Percentiles rank a stretch among this genome's conserved stretches.
Evolutionary conservation across 192 early-diverging fungal genomes (phyloP).

Genomic region (Martensiomyces pterosporus): DNA sequence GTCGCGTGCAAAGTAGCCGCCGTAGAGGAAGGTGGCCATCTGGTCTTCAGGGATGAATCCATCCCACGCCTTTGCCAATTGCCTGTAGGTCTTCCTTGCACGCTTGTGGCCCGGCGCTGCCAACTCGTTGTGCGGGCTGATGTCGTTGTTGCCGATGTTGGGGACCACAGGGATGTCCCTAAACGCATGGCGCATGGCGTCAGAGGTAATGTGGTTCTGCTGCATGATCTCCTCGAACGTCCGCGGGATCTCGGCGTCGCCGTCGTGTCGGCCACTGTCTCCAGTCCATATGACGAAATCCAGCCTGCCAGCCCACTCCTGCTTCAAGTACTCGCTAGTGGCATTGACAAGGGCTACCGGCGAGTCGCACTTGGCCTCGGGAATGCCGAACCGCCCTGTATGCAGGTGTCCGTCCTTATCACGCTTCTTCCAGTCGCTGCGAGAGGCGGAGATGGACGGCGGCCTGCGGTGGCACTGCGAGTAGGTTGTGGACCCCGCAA

Average conservation of each 20-base stretch:
- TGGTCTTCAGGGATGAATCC: slow-evolving; percentile 61
- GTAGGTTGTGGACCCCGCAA: slow-evolving; percentile 47
- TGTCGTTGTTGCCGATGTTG: slow-evolving; percentile 66
- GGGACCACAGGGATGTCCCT: slow-evolving; percentile 16
- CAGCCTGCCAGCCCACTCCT: slow-evolving; percentile 34
- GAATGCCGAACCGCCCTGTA: slow-evolving; percentile 55
- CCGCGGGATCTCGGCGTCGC: slow-evolving; percentile 60
- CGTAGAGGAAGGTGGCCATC: slow-evolving; percentile 55
- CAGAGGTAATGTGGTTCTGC: slow-evolving; percentile 51
- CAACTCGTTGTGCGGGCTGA: slow-evolving; percentile 67
- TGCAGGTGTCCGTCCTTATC: slow-evolving; percentile 20
- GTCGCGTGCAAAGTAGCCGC: slow-evolving; percentile 64
- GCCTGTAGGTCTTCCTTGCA: slow-evolving; percentile 50
- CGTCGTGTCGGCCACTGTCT: slow-evolving; percentile 69
- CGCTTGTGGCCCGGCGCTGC: slow-evolving; percentile 38
- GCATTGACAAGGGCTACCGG: slow-evolving; percentile 53
- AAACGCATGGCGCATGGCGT: slow-evolving; percentile 51
- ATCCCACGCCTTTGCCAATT: slow-evolving; percentile 54
- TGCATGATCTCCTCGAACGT: slow-evolving; percentile 58
- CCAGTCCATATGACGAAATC: slow-evolving; percentile 76
- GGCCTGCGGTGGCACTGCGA: slow-evolving; percentile 55
- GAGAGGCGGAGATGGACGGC: background rate
- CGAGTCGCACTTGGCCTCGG: slow-evolving; percentile 59
- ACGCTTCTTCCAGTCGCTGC: slow-evolving; percentile 2
- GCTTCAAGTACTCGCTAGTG: slow-evolving; percentile 53